A percentile compares a stretch with the other conserved stretches of the same genome.
Evolutionary conservation across 2,329 filamentous ascomycete genomes (phyloP).

Genomic region (Herpotrichia juniperi): DNA sequence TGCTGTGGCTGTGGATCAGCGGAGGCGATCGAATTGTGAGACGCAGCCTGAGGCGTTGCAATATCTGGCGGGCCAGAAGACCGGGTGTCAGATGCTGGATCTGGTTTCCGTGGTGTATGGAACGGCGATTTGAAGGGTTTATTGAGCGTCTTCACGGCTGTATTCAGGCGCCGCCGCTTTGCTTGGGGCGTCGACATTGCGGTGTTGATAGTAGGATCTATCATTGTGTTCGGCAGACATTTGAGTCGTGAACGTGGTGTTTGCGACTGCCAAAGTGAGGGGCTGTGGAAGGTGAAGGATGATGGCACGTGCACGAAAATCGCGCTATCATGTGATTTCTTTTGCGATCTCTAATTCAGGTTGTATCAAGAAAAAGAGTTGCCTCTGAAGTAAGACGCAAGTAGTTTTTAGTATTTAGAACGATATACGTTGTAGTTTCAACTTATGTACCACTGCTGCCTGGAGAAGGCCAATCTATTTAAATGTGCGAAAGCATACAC

Average conservation of each 20-base stretch:
- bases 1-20: slow-evolving; percentile 17
- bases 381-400: no score
- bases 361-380: no score
- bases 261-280: not conserved
- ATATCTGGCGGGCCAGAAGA: slow-evolving; percentile 30
- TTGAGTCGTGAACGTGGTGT: not conserved
- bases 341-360: not conserved
- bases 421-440: no score
- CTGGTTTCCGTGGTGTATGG: slow-evolving; percentile 51
- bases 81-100: slow-evolving; percentile 12
- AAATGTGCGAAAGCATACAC: no score
- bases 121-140: slow-evolving; percentile 77
- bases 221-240: not conserved
- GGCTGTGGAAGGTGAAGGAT: not conserved
- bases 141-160: slow-evolving; percentile 63
- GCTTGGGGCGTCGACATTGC: slow-evolving; percentile 57
- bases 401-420: no score
- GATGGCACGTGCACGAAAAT: not conserved
- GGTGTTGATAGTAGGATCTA: not conserved
- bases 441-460: no score
- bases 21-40: slow-evolving; percentile 6
- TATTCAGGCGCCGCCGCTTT: slow-evolving; percentile 69
- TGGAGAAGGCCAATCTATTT: no score
- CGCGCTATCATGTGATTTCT: slow-evolving; percentile 4
- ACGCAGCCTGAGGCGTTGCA: slow-evolving; percentile 7